Conservation (phyloP, 495 filamentous ascomycete species). For the Hapsidospora chrysogenum region DNA sequence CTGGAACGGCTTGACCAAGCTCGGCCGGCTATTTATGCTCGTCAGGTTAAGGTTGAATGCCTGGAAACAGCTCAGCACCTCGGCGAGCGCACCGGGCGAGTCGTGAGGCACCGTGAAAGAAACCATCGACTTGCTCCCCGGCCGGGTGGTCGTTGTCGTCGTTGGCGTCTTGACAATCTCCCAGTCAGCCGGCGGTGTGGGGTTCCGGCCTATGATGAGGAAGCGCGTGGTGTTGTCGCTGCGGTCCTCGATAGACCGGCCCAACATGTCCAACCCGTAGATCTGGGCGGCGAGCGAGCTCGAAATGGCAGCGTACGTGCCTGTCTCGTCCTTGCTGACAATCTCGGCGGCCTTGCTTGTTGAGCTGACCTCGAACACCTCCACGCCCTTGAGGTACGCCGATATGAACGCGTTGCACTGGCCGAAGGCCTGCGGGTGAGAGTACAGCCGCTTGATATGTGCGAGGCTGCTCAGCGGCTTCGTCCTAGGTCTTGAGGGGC, state of each 20-base stretch:
- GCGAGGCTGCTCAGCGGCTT: conserved; percentile 20
- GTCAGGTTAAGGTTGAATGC: conserved; percentile 61
- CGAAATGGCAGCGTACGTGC: conserved; percentile 59
- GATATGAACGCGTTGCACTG: conserved; percentile 71
- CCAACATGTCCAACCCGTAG: conserved; percentile 50
- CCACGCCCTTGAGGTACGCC: conserved; percentile 45
- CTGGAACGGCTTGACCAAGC: conserved; percentile 58
- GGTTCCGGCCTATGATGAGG: conserved; percentile 46
- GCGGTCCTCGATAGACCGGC: conserved; percentile 62
- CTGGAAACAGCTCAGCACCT: conserved; percentile 65
- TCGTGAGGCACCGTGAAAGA: conserved; percentile 68
- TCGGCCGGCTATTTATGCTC: conserved; percentile 77
- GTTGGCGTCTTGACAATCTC: conserved; percentile 3
- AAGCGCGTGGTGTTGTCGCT: conserved; percentile 81
- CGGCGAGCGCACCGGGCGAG: conserved; percentile 63
- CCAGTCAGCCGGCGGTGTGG: conserved; percentile 7
- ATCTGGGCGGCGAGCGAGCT: conserved; percentile 52
- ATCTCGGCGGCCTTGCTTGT: conserved; percentile 72
- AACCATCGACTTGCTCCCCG: conserved; percentile 50
- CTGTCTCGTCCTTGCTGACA: conserved; percentile 38
- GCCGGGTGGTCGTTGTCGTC: conserved; percentile 5
- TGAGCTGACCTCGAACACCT: conserved; percentile 70
- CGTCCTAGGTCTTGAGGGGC: conserved; percentile 9
- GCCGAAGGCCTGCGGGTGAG: conserved; percentile 87
- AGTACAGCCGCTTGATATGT: conserved; percentile 51